Percentiles rank a stretch among this genome's conserved stretches.
Conservation (phyloP, 306 rosid genomes). For the Pterocarpus santalinus region DNA sequence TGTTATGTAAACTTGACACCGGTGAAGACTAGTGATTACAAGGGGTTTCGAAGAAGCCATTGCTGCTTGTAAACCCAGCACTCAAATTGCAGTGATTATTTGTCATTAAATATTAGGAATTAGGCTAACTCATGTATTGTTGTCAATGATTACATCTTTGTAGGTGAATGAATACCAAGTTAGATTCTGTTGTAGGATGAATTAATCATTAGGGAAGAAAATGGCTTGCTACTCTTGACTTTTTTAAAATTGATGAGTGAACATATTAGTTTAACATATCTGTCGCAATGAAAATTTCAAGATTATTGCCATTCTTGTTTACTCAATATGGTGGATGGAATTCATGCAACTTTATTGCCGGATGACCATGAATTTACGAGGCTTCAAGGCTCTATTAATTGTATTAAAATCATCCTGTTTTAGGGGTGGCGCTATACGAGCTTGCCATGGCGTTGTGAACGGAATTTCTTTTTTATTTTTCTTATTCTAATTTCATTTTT, state of each 20-base stretch:
- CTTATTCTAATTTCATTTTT: neutral
- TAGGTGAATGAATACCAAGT: constrained; percentile 8
- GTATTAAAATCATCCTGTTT: no score
- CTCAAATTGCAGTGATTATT: constrained; percentile 28
- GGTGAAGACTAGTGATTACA: constrained; percentile 2
- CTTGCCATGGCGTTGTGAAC: neutral
- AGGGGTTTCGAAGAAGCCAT: constrained; percentile 10
- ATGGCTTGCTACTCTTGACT: constrained; percentile 11
- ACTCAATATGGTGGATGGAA: neutral
- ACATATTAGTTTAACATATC: neutral
- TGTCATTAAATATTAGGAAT: constrained; percentile 33
- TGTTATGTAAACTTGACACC: constrained; percentile 18
- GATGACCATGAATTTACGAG: neutral
- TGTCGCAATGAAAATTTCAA: constrained; percentile 28
- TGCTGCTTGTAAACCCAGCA: constrained; percentile 37
- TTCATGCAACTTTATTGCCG: neutral
- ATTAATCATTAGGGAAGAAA: neutral
- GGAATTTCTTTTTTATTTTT: neutral
- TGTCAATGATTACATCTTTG: neutral
- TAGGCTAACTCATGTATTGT: constrained; percentile 39
- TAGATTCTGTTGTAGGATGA: constrained; percentile 30
- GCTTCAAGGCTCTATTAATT: neutral
- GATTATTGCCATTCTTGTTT: constrained; percentile 30
- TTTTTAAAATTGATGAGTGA: constrained; percentile 20
- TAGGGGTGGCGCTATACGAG: no score